phyloP scores from a whole-genome alignment of 2,329 filamentous ascomycete genomes.

The Bipolaris cookei region DNA sequence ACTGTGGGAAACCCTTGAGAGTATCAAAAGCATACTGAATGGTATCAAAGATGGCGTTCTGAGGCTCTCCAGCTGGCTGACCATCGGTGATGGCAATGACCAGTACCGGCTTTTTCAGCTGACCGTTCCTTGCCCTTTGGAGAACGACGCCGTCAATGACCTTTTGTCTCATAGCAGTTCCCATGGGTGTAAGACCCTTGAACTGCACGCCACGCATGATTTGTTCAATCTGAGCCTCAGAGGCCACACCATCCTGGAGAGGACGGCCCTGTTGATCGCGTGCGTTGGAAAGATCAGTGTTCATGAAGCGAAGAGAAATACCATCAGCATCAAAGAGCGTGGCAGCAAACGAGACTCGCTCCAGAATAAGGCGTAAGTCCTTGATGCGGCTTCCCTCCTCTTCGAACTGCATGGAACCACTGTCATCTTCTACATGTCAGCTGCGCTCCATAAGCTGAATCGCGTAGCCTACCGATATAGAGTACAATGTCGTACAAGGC shows the following conservation, averaged over 20 bases:
- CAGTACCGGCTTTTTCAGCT: constrained; percentile 67
- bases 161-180: constrained; percentile 66
- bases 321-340: constrained; percentile 74
- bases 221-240: constrained; percentile 63
- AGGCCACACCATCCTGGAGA: constrained; percentile 61
- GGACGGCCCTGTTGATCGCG: constrained; percentile 44
- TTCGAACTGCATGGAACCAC: constrained; percentile 72
- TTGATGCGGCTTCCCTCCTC: constrained; percentile 71
- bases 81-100: constrained; percentile 71
- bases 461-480: constrained; percentile 57
- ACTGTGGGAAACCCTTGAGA: constrained; percentile 54
- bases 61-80: constrained; percentile 68
- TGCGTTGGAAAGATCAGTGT: constrained; percentile 56
- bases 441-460: not conserved
- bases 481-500: constrained; percentile 67
- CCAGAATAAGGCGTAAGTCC: constrained; percentile 68
- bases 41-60: constrained; percentile 62
- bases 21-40: constrained; percentile 63
- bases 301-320: constrained; percentile 74
- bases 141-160: constrained; percentile 68
- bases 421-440: constrained; percentile 61
- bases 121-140: constrained; percentile 57
- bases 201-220: constrained; percentile 66
- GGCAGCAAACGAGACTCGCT: constrained; percentile 67
- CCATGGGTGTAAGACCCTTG: constrained; percentile 71